Percentiles rank a stretch among this genome's conserved stretches.
phyloP scores from a whole-genome alignment of 2,329 filamentous ascomycete species.

The Aspergillus pseudoterreus region DNA sequence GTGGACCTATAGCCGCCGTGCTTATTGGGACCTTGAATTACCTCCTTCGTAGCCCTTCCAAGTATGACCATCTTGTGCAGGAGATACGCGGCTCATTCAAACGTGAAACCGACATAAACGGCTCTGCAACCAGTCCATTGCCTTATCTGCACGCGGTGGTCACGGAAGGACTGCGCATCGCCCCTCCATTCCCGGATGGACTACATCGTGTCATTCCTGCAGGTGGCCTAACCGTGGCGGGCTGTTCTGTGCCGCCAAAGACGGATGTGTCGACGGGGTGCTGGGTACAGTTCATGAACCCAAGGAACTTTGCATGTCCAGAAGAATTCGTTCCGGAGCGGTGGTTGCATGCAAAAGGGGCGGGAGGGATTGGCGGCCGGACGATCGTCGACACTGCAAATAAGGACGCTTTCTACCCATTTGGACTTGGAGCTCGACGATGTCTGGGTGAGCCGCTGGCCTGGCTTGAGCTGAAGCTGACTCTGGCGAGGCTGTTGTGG shows the following conservation, averaged over 20 bases:
- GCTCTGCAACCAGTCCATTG: neutral
- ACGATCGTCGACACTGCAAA: neutral
- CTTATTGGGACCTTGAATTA: conserved; percentile 4
- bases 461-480: neutral
- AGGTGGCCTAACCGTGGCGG: conserved; percentile 6
- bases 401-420: neutral
- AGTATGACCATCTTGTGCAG: neutral
- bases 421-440: neutral
- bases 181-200: conserved; percentile 7
- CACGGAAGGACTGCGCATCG: conserved; percentile 10
- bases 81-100: conserved; percentile 4
- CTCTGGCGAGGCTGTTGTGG: conserved; percentile 1
- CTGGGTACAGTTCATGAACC: conserved; percentile 2
- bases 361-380: neutral
- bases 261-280: conserved; percentile 1
- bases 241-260: conserved; percentile 5
- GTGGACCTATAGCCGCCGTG: conserved; percentile 5
- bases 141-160: conserved; percentile 8
- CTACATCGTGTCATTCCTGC: conserved; percentile 4
- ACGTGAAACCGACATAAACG: neutral
- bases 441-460: neutral
- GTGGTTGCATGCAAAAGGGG: conserved; percentile 4
- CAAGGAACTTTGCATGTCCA: conserved; percentile 5
- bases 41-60: conserved; percentile 3
- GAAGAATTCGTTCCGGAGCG: conserved; percentile 7